Percentiles rank a stretch among this genome's conserved stretches.
Evolutionary conservation across 208 protist genomes (phyloP).

Genomic region (Zelonia costaricensis): DNA sequence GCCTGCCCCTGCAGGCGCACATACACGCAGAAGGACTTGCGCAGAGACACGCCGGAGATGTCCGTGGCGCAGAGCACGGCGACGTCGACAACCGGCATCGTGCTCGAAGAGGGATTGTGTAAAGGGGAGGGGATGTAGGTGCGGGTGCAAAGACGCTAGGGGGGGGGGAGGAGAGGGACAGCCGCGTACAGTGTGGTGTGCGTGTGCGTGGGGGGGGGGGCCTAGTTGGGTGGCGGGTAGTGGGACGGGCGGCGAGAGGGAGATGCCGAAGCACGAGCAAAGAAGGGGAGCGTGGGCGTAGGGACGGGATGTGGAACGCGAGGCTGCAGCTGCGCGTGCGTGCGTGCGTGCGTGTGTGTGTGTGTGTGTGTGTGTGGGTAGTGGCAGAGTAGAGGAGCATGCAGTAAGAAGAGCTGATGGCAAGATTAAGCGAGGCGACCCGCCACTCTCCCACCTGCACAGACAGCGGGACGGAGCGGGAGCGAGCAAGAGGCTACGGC

Average conservation of each 20-base stretch:
- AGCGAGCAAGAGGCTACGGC: too few species aligned
- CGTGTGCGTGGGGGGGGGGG: too few species aligned
- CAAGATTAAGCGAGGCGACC: too few species aligned
- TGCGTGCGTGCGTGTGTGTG: not conserved
- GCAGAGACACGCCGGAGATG: constrained; percentile 26
- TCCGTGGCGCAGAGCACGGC: constrained; percentile 35
- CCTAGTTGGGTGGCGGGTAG: too few species aligned
- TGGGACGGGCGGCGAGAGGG: not conserved
- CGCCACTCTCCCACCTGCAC: not conserved
- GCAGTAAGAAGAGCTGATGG: too few species aligned
- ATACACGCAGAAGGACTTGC: constrained; percentile 46
- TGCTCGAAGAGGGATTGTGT: not conserved
- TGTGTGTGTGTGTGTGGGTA: constrained; percentile 1
- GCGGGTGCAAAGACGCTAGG: not conserved
- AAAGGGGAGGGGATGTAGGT: too few species aligned
- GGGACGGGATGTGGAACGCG: too few species aligned
- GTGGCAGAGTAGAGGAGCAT: not conserved
- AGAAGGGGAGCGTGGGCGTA: too few species aligned
- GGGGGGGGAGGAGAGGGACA: not conserved
- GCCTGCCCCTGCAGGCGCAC: constrained; percentile 60
- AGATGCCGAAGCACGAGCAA: too few species aligned
- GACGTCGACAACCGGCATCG: constrained; percentile 47
- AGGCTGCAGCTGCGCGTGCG: not conserved
- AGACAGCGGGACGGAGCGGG: too few species aligned
- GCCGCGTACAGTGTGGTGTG: too few species aligned